Percentiles rank a stretch among this genome's conserved stretches.
Conservation (phyloP, 208 protist genomes). For the Trypanosomatidae sp. region DNA sequence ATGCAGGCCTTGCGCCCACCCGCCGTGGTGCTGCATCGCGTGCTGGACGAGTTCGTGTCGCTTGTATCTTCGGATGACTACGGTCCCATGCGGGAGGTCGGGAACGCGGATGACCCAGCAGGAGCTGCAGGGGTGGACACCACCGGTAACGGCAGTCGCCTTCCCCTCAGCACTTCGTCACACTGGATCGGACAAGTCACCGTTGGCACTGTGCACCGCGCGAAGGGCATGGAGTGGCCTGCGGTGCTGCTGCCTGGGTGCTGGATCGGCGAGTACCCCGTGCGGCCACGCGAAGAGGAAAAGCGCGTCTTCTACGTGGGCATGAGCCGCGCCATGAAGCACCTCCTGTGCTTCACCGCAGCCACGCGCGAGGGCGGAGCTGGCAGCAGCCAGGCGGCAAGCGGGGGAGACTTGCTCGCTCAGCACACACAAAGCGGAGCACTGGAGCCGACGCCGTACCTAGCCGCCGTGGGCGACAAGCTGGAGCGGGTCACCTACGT, state of each 20-base stretch:
- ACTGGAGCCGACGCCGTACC: constrained; percentile 50
- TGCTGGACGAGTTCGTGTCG: constrained; percentile 78
- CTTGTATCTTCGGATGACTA: constrained; percentile 76
- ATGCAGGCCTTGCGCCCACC: constrained; percentile 24
- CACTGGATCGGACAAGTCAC: constrained; percentile 38
- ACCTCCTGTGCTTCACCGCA: constrained; percentile 76
- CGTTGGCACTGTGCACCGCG: constrained; percentile 78
- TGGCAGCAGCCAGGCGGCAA: not conserved
- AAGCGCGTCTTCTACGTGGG: constrained; percentile 87
- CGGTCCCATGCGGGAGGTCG: constrained; percentile 34
- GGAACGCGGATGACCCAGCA: not conserved
- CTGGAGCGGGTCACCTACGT: constrained; percentile 13
- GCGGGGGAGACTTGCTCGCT: not conserved
- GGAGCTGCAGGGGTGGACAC: not conserved
- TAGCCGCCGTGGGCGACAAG: constrained; percentile 23
- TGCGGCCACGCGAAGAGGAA: constrained; percentile 50
- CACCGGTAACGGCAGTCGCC: not conserved
- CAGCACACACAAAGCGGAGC: not conserved
- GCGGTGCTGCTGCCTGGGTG: constrained; percentile 76
- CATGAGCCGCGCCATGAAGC: constrained; percentile 81
- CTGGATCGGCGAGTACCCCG: constrained; percentile 76
- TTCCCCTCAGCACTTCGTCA: not conserved
- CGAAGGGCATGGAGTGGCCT: constrained; percentile 90
- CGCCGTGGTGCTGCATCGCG: constrained; percentile 42
- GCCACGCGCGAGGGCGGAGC: constrained; percentile 11